Percentiles rank a stretch among this genome's conserved stretches.
Evolutionary conservation across 257 asterid species (phyloP).

Genomic region (Orobanche coerulescens): DNA sequence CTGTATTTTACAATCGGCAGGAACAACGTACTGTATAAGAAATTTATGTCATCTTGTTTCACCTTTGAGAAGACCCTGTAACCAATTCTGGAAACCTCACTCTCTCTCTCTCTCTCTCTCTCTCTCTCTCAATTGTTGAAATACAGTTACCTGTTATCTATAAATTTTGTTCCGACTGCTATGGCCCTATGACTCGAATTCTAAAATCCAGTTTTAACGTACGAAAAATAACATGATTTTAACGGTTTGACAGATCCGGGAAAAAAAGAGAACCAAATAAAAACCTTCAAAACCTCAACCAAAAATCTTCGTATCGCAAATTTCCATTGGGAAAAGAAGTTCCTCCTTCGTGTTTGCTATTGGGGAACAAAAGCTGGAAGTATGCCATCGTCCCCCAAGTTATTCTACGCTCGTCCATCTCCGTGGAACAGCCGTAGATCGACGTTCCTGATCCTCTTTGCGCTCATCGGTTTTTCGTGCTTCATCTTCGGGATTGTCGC

Average conservation of each 20-base stretch:
- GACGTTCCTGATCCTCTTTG: conserved; percentile 32
- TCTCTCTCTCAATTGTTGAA: not conserved
- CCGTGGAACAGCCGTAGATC: conserved; percentile 45
- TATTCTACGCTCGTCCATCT: conserved; percentile 58
- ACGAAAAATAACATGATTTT: not conserved
- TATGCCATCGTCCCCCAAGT: conserved; percentile 85
- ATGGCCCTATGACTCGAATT: not conserved
- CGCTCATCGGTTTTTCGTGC: conserved; percentile 48
- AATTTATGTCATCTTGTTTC: too few species aligned
- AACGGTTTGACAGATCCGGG: conserved; percentile 21
- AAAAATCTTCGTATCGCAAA: not conserved
- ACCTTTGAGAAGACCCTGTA: too few species aligned
- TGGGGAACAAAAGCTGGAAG: conserved; percentile 6
- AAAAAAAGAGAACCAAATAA: not conserved
- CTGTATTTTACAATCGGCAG: too few species aligned
- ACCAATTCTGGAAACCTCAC: not conserved
- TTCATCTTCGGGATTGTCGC: conserved; percentile 47
- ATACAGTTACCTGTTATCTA: not conserved
- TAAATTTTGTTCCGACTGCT: not conserved
- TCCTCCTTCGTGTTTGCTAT: not conserved
- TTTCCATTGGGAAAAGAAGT: not conserved
- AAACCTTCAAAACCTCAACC: conserved; percentile 22
- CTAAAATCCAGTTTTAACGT: not conserved
- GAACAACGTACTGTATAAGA: too few species aligned
- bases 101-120: conserved; percentile 6